phyloP scores from a whole-genome alignment of 2,329 filamentous ascomycete genomes.

The Epicoccum sorghinum region DNA sequence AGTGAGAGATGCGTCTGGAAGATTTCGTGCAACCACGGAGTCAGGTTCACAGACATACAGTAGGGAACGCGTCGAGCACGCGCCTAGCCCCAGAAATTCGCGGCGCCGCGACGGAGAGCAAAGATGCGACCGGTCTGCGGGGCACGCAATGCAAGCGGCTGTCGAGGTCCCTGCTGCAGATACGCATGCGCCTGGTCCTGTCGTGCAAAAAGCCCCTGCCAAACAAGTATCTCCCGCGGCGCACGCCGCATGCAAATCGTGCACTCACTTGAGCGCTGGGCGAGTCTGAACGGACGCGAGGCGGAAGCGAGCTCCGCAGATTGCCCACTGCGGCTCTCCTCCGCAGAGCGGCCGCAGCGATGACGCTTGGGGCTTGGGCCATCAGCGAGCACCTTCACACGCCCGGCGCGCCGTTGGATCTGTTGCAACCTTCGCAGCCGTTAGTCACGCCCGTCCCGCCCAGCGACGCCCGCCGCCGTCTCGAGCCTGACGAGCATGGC shows the following conservation, averaged over 20 bases:
- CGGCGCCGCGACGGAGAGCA: not conserved
- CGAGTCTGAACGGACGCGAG: not conserved
- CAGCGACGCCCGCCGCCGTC: not conserved
- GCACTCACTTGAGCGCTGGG: not conserved
- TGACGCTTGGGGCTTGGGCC: not conserved
- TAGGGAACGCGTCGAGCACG: constrained; percentile 5
- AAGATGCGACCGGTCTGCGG: not conserved
- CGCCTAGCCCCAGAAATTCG: not conserved
- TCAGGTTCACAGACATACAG: constrained; percentile 23
- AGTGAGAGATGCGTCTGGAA: constrained; percentile 29
- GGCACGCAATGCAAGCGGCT: not conserved
- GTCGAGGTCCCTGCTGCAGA: too few species aligned
- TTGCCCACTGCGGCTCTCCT: not conserved
- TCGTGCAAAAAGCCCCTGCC: too few species aligned
- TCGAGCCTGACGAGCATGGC: constrained; percentile 1
- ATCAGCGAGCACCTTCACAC: not conserved
- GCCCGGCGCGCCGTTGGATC: constrained; percentile 6
- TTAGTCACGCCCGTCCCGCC: not conserved
- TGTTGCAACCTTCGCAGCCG: not conserved
- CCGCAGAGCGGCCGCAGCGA: not conserved
- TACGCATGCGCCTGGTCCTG: not conserved
- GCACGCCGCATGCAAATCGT: too few species aligned
- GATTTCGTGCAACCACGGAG: constrained; percentile 31
- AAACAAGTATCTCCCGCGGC: too few species aligned
- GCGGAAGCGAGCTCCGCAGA: not conserved